A percentile compares a stretch with the other conserved stretches of the same genome.
Conservation (phyloP, 306 rosid genomes). For the Cicer arietinum region DNA sequence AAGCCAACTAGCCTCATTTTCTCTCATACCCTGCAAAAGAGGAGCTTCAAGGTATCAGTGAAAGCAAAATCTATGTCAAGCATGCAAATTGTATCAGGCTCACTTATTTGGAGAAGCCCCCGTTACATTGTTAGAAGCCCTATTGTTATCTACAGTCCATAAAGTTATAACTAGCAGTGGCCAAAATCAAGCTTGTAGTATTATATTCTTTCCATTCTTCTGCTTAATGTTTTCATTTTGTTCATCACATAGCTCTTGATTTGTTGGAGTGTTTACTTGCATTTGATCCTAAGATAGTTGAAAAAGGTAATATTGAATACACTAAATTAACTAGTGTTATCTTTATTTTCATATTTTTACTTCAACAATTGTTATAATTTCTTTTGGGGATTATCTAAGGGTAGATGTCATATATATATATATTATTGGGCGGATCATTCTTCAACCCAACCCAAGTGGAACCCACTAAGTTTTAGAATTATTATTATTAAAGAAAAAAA, state of each 20-base stretch:
- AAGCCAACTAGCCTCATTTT: constrained; percentile 58
- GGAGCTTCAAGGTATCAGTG: constrained; percentile 77
- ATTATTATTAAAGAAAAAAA: too few relatives aligned
- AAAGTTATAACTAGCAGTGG: background rate
- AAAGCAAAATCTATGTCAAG: constrained; percentile 60
- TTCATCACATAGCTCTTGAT: background rate
- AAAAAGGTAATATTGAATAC: too few relatives aligned
- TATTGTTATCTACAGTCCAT: constrained; percentile 64
- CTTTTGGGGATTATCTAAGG: too few relatives aligned
- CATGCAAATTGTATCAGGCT: constrained; percentile 59
- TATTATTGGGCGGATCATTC: too few relatives aligned
- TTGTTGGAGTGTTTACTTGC: too few relatives aligned
- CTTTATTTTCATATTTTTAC: too few relatives aligned
- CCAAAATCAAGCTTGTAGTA: constrained; percentile 10
- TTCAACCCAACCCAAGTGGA: too few relatives aligned
- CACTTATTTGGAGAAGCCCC: constrained; percentile 64
- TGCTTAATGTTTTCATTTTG: constrained; percentile 18
- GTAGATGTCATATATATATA: too few relatives aligned
- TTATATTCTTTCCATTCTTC: constrained; percentile 19
- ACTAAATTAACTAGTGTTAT: too few relatives aligned
- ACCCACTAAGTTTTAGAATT: too few relatives aligned
- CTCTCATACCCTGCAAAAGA: constrained; percentile 54
- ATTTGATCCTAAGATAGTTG: too few relatives aligned
- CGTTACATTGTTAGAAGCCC: constrained; percentile 72
- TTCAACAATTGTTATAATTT: too few relatives aligned